phyloP scores from a whole-genome alignment of 768 basidiomycete species.

The Krasilnikovozyma curviuscula region DNA sequence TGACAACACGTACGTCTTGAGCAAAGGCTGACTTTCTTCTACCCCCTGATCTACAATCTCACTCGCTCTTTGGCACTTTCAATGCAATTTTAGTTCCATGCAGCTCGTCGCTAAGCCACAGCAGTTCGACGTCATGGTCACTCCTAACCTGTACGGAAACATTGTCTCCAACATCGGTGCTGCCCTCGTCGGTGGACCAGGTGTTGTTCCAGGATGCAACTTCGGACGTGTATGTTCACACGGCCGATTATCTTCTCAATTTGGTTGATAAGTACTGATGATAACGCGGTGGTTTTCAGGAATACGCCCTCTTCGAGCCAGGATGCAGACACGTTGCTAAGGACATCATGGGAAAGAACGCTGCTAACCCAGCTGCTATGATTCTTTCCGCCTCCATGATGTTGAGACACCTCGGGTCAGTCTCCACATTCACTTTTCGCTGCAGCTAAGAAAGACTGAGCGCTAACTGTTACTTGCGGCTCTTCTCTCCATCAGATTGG shows the following conservation, averaged over 20 bases:
- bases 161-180: conserved; percentile 96
- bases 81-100: conserved; percentile 64
- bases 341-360: conserved; percentile 26
- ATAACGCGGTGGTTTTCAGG: conserved; percentile 30
- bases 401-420: conserved; percentile 25
- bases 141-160: conserved; percentile 80
- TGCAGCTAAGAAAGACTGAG: background rate
- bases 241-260: background rate
- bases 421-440: background rate
- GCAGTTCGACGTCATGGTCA: conserved; percentile 99
- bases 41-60: conserved; percentile 1
- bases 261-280: background rate
- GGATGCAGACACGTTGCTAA: conserved; percentile 51
- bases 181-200: conserved; percentile 93
- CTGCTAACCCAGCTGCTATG: conserved; percentile 32
- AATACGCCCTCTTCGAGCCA: conserved; percentile 95
- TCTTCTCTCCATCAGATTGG: conserved; percentile 38
- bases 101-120: conserved; percentile 87
- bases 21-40: background rate
- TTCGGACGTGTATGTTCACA: conserved; percentile 55
- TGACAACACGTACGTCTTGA: conserved; percentile 60
- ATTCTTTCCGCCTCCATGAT: conserved; percentile 30
- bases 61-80: conserved; percentile 4
- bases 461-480: background rate
- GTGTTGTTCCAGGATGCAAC: conserved; percentile 94